phyloP scores from a whole-genome alignment of 768 basidiomycete species.

The Tylopilus subfusipes region DNA sequence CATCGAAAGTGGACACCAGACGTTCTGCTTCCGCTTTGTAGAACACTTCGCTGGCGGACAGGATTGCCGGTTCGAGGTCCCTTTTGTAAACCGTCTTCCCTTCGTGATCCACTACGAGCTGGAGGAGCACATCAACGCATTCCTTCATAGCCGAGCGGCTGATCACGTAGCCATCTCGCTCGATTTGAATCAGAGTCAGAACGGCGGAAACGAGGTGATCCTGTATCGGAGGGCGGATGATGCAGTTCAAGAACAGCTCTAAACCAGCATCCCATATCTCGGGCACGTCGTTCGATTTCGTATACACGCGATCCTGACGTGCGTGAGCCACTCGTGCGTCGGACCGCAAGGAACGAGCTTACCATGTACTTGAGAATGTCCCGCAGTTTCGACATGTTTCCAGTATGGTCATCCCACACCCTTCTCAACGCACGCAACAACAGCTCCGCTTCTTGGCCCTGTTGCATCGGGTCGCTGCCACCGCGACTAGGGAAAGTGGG shows the following conservation, averaged over 20 bases:
- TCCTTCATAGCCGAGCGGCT: conserved; percentile 89
- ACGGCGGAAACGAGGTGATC: conserved; percentile 80
- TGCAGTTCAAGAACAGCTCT: conserved; percentile 76
- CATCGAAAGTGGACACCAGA: conserved; percentile 71
- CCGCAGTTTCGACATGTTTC: conserved; percentile 82
- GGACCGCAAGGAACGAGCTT: conserved; percentile 17
- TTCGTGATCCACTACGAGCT: conserved; percentile 51
- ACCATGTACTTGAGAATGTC: conserved; percentile 98
- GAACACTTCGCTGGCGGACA: conserved; percentile 74
- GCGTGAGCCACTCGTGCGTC: conserved; percentile 12
- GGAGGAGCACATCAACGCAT: conserved; percentile 79
- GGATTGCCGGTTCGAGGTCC: conserved; percentile 79
- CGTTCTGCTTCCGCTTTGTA: conserved; percentile 72
- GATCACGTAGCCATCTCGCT: conserved; percentile 88
- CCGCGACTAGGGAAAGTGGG: conserved; percentile 80
- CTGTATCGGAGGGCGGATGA: conserved; percentile 78
- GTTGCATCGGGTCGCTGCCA: conserved; percentile 64
- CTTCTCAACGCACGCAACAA: conserved; percentile 77
- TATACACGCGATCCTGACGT: conserved; percentile 85
- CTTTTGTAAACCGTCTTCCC: conserved; percentile 70
- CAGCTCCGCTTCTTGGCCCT: conserved; percentile 78
- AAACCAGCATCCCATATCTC: conserved; percentile 80
- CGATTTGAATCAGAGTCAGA: conserved; percentile 81
- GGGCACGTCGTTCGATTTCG: conserved; percentile 68
- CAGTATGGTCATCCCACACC: conserved; percentile 93